Percentiles rank a stretch among this genome's conserved stretches.
phyloP scores from a whole-genome alignment of 2,329 filamentous ascomycete genomes.

The Aspergillus alliaceus region DNA sequence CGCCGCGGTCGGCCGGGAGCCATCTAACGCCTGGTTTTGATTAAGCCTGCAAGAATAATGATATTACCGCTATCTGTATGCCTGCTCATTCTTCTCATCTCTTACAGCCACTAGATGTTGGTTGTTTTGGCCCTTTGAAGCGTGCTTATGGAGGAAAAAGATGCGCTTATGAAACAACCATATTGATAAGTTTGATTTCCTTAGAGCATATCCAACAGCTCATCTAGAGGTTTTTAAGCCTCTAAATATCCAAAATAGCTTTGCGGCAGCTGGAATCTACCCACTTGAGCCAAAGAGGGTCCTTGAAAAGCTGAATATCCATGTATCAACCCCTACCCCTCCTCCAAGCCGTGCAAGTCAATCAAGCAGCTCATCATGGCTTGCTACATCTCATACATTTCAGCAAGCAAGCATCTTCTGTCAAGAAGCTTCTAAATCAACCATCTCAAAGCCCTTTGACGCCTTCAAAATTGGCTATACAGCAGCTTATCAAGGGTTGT shows the following conservation, averaged over 20 bases:
- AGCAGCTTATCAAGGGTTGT: not conserved
- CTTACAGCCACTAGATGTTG: too few relatives aligned
- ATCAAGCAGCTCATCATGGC: not conserved
- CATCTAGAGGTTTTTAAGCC: not conserved
- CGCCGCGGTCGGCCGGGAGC: too few relatives aligned
- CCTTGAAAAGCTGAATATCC: not conserved
- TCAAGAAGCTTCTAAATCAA: not conserved
- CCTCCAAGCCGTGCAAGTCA: not conserved
- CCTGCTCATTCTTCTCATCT: too few relatives aligned
- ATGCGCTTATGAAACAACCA: not conserved
- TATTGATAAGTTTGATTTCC: not conserved
- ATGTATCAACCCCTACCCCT: not conserved
- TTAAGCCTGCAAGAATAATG: too few relatives aligned
- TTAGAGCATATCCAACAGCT: not conserved
- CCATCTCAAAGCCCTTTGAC: not conserved
- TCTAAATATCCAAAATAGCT: not conserved
- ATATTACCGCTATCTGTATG: too few relatives aligned
- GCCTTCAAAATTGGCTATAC: not conserved
- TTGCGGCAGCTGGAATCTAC: not conserved
- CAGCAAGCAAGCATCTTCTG: not conserved
- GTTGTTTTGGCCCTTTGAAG: too few relatives aligned
- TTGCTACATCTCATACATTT: not conserved
- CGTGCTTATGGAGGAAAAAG: too few relatives aligned
- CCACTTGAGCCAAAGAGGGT: not conserved
- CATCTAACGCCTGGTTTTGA: too few relatives aligned